phyloP scores from a whole-genome alignment of 2,329 filamentous ascomycete species.

The Cylindrodendrum hubeiense region DNA sequence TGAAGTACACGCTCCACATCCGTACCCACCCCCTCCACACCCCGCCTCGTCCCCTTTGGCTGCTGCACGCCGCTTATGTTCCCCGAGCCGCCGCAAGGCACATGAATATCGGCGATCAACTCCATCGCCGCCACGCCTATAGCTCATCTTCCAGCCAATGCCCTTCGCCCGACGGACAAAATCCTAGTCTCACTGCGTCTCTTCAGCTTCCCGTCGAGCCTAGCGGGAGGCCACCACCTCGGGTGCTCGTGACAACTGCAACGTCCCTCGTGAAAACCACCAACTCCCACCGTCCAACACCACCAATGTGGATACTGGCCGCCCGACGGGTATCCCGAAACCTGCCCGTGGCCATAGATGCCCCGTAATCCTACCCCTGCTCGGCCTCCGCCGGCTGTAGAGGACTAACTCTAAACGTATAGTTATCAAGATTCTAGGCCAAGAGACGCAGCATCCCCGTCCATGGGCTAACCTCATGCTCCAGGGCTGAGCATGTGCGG shows the following conservation, averaged over 20 bases:
- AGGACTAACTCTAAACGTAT: background rate
- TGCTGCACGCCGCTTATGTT: background rate
- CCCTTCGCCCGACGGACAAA: background rate
- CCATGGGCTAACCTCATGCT: background rate
- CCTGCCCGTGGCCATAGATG: background rate
- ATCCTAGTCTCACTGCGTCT: background rate
- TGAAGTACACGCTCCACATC: too few species aligned
- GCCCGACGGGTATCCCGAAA: background rate
- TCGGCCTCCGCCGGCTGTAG: background rate
- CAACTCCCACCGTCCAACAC: background rate
- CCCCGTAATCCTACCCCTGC: background rate
- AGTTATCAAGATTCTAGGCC: background rate
- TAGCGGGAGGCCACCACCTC: background rate
- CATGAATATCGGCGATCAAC: background rate
- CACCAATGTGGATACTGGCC: background rate
- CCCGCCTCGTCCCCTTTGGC: too few species aligned
- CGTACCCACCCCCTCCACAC: too few species aligned
- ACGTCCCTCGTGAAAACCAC: too few species aligned
- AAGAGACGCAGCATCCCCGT: background rate
- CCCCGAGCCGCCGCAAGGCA: background rate
- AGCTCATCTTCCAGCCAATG: background rate
- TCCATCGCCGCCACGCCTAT: background rate
- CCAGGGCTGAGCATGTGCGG: background rate
- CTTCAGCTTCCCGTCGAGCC: background rate
- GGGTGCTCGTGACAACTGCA: background rate